Conservation (phyloP, 352 stramenopile genomes). For the Phytophthora rubi region DNA sequence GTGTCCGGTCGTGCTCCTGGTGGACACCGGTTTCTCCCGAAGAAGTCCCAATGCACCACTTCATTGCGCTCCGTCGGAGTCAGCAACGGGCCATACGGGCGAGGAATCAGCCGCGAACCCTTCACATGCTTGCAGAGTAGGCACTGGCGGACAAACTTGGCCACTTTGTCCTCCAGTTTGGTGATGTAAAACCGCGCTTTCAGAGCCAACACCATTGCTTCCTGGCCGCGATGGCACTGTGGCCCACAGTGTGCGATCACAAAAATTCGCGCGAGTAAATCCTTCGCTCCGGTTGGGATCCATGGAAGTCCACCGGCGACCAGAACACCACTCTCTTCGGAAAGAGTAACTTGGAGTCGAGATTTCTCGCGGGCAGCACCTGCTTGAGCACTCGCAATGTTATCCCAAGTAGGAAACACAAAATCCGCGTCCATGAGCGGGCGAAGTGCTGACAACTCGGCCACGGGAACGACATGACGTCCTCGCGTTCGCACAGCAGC, state of each 20-base stretch:
- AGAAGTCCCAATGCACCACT: not conserved
- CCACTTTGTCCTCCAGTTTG: not conserved
- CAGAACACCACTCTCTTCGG: not conserved
- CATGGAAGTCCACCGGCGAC: not conserved
- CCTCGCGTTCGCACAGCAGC: not conserved
- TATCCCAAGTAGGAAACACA: not conserved
- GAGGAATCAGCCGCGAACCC: not conserved
- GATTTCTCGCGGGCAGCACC: not conserved
- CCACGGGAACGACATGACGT: not conserved
- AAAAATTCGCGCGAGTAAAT: not conserved
- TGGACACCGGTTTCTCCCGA: too few species aligned
- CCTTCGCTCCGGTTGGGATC: not conserved
- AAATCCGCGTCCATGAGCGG: not conserved
- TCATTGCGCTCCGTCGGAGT: not conserved
- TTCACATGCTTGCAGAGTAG: not conserved
- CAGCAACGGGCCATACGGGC: not conserved
- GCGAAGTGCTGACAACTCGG: not conserved
- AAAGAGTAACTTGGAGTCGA: not conserved
- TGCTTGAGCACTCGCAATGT: slow-evolving; percentile 28
- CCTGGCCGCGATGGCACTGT: not conserved
- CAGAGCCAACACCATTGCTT: not conserved
- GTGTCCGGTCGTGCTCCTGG: too few species aligned
- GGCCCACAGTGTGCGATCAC: not conserved
- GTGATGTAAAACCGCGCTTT: not conserved
- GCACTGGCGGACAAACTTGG: not conserved